phyloP scores from a whole-genome alignment of 2,329 filamentous ascomycete species.

The Colletotrichum cuscutae region DNA sequence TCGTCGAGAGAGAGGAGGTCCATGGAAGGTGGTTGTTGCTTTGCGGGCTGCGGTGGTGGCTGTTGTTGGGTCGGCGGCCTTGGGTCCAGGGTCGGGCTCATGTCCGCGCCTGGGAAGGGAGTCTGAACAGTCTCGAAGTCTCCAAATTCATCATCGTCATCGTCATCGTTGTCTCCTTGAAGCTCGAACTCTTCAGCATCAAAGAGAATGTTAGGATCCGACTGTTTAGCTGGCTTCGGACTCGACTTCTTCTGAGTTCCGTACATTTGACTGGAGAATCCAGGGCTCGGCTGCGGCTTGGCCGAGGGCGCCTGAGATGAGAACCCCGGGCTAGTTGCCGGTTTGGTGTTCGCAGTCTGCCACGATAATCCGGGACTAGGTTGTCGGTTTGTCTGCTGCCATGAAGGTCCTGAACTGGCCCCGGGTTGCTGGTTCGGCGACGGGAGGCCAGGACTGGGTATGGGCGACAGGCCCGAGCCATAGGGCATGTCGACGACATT shows the following conservation, averaged over 20 bases:
- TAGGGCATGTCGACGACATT: slow-evolving; percentile 43
- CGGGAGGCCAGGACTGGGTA: slow-evolving; percentile 26
- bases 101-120: slow-evolving; percentile 21
- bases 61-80: slow-evolving; percentile 37
- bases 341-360: slow-evolving; percentile 8
- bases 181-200: slow-evolving; percentile 69
- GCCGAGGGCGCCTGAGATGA: slow-evolving; percentile 6
- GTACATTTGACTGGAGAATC: slow-evolving; percentile 17
- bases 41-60: slow-evolving; percentile 11
- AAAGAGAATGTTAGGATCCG: slow-evolving; percentile 70
- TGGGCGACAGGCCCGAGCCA: slow-evolving; percentile 16
- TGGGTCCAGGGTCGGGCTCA: slow-evolving; percentile 24
- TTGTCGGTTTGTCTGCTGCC: slow-evolving; percentile 6
- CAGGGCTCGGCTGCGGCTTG: slow-evolving; percentile 39
- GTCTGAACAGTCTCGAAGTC: slow-evolving; percentile 64
- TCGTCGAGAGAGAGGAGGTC: slow-evolving; percentile 55
- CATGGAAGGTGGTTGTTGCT: slow-evolving; percentile 43
- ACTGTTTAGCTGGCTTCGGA: slow-evolving; percentile 5
- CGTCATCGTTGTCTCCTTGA: slow-evolving; percentile 50
- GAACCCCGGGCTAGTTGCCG: slow-evolving; percentile 3
- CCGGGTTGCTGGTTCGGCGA: not conserved
- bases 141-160: slow-evolving; percentile 67
- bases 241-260: slow-evolving; percentile 1
- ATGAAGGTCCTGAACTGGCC: not conserved
- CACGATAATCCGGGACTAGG: slow-evolving; percentile 13